These are phyloP conservation scores for Alternaria burnsii DNA, from an alignment of 2,329 filamentous ascomycete genomes.

Conservation along the genomic window DNA sequence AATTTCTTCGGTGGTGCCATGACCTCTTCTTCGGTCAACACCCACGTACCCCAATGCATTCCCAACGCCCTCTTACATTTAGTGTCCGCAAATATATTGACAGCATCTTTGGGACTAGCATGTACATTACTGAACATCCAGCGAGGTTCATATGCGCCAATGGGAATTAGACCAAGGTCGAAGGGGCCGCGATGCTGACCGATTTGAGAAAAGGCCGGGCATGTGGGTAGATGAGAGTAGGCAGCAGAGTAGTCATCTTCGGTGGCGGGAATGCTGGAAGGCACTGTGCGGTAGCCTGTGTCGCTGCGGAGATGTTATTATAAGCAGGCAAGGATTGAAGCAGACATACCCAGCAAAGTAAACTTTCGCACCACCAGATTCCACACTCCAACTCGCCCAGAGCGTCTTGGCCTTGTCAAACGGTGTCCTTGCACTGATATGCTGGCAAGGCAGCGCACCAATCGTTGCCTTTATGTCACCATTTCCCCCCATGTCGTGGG, in stretches of 20 bases:
- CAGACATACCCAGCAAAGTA: slow-evolving; percentile 74
- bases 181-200: slow-evolving; percentile 83
- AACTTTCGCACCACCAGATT: slow-evolving; percentile 76
- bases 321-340: background rate
- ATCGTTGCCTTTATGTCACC: slow-evolving; percentile 72
- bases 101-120: slow-evolving; percentile 83
- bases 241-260: slow-evolving; percentile 76
- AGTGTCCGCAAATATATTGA: slow-evolving; percentile 89
- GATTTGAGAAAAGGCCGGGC: slow-evolving; percentile 86
- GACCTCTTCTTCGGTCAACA: slow-evolving; percentile 83
- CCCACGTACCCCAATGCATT: slow-evolving; percentile 93
- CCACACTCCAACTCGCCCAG: slow-evolving; percentile 87
- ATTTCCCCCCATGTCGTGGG: slow-evolving; percentile 3
- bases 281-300: slow-evolving; percentile 86
- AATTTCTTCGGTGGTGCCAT: slow-evolving; percentile 80
- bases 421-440: slow-evolving; percentile 73
- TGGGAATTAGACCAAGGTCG: slow-evolving; percentile 90
- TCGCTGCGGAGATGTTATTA: slow-evolving; percentile 65
- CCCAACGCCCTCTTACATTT: slow-evolving; percentile 79
- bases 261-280: slow-evolving; percentile 65
- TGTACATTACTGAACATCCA: slow-evolving; percentile 82
- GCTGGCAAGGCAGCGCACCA: slow-evolving; percentile 84
- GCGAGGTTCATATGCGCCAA: slow-evolving; percentile 84
- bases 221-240: slow-evolving; percentile 70
- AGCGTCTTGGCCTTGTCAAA: slow-evolving; percentile 79